Percentiles rank a stretch among this genome's conserved stretches.
Conservation (phyloP, 768 basidiomycete genomes). For the Phaffia australis region DNA sequence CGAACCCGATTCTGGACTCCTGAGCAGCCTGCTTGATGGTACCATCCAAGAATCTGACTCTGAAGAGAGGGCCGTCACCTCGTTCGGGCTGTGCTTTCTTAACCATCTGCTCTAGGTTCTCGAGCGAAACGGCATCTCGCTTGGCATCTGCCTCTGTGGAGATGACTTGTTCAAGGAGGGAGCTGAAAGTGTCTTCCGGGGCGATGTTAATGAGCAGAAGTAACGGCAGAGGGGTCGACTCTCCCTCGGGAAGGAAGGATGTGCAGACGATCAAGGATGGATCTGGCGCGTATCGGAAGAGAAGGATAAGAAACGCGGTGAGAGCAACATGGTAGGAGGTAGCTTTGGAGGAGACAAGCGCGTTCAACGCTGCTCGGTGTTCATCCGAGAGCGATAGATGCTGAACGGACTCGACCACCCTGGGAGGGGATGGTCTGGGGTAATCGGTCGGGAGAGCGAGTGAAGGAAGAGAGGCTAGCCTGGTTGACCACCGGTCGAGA, state of each 20-base stretch:
- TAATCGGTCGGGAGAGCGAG: conserved; percentile 94
- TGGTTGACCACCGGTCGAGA: conserved; percentile 37
- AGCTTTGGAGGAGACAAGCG: conserved; percentile 28
- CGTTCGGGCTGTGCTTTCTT: conserved; percentile 22
- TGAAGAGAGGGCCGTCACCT: conserved; percentile 24
- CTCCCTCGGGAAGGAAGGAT: background rate
- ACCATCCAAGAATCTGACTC: conserved; percentile 24
- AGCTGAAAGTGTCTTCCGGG: conserved; percentile 77
- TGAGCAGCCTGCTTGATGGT: conserved; percentile 50
- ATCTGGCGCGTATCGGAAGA: conserved; percentile 92
- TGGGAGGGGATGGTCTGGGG: conserved; percentile 64
- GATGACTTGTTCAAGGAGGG: conserved; percentile 73
- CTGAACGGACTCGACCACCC: conserved; percentile 75
- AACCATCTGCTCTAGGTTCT: conserved; percentile 46
- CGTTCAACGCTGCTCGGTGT: conserved; percentile 28
- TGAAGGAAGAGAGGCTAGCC: conserved; percentile 71
- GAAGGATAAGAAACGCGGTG: conserved; percentile 77
- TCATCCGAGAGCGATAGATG: conserved; percentile 38
- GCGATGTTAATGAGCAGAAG: conserved; percentile 73
- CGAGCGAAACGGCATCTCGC: conserved; percentile 68
- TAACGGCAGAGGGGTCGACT: conserved; percentile 54
- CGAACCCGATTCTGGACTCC: conserved; percentile 45
- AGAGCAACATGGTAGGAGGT: conserved; percentile 68
- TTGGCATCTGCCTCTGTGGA: conserved; percentile 73
- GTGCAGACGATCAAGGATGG: conserved; percentile 67